These are phyloP conservation scores for Hippophae rhamnoides DNA, from an alignment of 306 rosid genomes.

Conservation along the genomic window DNA sequence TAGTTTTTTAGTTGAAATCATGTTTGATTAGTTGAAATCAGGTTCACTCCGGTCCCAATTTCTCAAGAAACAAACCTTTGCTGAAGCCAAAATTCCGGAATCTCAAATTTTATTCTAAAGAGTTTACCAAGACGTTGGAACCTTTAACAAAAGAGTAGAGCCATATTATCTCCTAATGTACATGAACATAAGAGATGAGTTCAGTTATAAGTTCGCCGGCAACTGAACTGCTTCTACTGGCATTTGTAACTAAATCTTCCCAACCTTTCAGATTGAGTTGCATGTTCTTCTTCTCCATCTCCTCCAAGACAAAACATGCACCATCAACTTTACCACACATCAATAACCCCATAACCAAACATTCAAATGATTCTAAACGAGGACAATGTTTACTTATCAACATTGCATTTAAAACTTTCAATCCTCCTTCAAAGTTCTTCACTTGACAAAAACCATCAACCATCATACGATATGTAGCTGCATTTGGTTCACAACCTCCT, in stretches of 20 bases:
- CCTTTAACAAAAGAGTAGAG: neutral
- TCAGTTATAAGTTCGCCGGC: constrained; percentile 26
- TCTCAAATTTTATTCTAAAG: no score
- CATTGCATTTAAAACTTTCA: constrained; percentile 66
- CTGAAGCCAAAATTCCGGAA: no score
- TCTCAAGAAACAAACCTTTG: no score
- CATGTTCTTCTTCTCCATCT: constrained; percentile 60
- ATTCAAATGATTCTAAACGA: constrained; percentile 52
- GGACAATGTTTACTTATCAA: constrained; percentile 56
- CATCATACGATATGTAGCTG: constrained; percentile 70
- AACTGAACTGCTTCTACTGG: constrained; percentile 34
- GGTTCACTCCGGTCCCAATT: no score
- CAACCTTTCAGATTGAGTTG: constrained; percentile 38
- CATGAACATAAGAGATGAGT: constrained; percentile 20
- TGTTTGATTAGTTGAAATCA: neutral
- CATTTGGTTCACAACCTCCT: constrained; percentile 65
- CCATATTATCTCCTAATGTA: no score
- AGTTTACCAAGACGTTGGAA: no score
- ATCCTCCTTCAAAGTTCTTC: constrained; percentile 50
- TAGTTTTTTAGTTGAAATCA: neutral
- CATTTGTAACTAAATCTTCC: constrained; percentile 43
- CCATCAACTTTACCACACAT: constrained; percentile 43
- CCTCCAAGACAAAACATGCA: constrained; percentile 76
- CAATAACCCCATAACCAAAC: constrained; percentile 50
- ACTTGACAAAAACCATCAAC: constrained; percentile 63